Percentiles rank a stretch among this genome's conserved stretches.
Evolutionary conservation across 2,329 filamentous ascomycete genomes (phyloP).

Genomic region (Fusarium sp.): DNA sequence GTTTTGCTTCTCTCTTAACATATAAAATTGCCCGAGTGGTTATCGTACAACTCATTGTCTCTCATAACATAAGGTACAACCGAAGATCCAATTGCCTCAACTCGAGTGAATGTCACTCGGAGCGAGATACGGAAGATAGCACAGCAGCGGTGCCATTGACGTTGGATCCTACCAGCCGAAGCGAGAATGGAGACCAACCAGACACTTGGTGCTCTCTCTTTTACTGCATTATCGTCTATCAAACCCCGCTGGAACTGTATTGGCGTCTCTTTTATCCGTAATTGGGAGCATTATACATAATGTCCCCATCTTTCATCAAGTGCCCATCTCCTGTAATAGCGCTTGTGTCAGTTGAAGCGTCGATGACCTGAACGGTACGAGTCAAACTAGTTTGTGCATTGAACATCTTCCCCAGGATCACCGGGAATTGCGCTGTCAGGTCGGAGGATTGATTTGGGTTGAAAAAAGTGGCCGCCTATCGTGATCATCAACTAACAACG

Average conservation of each 20-base stretch:
- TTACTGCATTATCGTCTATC: neutral
- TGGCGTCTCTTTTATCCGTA: neutral
- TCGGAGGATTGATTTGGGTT: conserved; percentile 2
- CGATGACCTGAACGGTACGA: conserved; percentile 24
- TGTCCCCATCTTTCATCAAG: conserved; percentile 24
- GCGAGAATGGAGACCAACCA: conserved; percentile 15
- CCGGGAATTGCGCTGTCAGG: conserved; percentile 21
- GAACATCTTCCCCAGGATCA: conserved; percentile 27
- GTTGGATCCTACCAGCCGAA: neutral
- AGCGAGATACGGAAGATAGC: neutral
- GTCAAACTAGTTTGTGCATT: conserved; percentile 30
- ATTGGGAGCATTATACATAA: neutral
- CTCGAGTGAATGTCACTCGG: conserved; percentile 15
- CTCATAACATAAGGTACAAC: neutral
- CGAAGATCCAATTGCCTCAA: conserved; percentile 13
- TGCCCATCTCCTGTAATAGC: conserved; percentile 17
- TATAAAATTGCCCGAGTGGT: conserved; percentile 4
- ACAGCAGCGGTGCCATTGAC: conserved; percentile 2
- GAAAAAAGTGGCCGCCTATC: conserved; percentile 32
- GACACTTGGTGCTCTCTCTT: conserved; percentile 16
- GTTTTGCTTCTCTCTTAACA: neutral
- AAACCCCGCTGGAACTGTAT: neutral
- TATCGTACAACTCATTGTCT: neutral
- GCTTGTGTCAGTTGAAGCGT: conserved; percentile 34
- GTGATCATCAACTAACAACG: conserved; percentile 24